These are phyloP conservation scores for Aureobasidium sp. DNA, from an alignment of 2,329 filamentous ascomycete species.

Conservation along the genomic window DNA sequence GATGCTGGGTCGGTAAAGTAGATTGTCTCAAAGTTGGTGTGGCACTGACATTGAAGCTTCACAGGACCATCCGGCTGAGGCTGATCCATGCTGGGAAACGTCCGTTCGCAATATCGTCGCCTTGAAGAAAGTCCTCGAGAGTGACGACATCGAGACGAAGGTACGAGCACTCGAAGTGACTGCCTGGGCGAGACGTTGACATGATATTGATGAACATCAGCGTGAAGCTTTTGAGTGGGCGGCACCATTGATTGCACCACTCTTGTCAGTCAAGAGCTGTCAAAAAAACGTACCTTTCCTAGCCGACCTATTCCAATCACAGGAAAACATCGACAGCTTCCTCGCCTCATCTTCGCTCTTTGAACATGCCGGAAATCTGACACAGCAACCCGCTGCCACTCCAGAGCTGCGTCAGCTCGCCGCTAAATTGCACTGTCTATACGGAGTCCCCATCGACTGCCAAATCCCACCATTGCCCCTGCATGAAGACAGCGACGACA, in stretches of 20 bases:
- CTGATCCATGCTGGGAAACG: slow-evolving; percentile 32
- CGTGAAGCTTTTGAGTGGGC: slow-evolving; percentile 30
- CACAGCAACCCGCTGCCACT: slow-evolving; percentile 34
- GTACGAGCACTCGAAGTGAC: not conserved
- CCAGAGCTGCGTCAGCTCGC: slow-evolving; percentile 52
- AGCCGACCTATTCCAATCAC: slow-evolving; percentile 34
- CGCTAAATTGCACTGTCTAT: slow-evolving; percentile 56
- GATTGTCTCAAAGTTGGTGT: slow-evolving; percentile 17
- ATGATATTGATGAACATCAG: slow-evolving; percentile 17
- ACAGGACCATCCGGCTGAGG: slow-evolving; percentile 13
- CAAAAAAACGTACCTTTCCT: slow-evolving; percentile 43
- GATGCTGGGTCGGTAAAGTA: not conserved
- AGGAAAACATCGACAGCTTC: slow-evolving; percentile 52
- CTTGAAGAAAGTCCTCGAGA: slow-evolving; percentile 41
- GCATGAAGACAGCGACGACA: slow-evolving; percentile 18
- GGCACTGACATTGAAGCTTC: not conserved
- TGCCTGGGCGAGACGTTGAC: not conserved
- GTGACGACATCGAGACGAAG: slow-evolving; percentile 36
- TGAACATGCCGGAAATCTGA: slow-evolving; percentile 44
- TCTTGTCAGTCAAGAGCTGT: slow-evolving; percentile 23
- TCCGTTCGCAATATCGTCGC: slow-evolving; percentile 31
- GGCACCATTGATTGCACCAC: slow-evolving; percentile 22
- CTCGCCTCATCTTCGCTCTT: slow-evolving; percentile 60
- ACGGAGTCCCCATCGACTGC: slow-evolving; percentile 52
- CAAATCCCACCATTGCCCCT: slow-evolving; percentile 11